phyloP scores from a whole-genome alignment of 768 basidiomycete genomes.

The Xerocomellus intermedius region DNA sequence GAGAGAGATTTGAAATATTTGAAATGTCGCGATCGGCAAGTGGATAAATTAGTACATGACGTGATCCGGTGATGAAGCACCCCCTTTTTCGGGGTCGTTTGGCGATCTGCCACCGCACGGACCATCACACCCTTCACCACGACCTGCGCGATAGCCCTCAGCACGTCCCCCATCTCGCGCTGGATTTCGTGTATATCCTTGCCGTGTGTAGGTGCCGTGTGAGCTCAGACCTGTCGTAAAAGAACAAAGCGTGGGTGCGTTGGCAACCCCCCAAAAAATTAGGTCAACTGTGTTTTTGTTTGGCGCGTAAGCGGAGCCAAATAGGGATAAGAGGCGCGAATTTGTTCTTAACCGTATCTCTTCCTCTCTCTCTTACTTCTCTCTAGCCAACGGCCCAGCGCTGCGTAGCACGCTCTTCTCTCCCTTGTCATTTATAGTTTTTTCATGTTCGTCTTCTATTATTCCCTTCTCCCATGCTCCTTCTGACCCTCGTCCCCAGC shows the following conservation, averaged over 20 bases:
- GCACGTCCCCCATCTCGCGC: neutral
- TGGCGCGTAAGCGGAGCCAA: conserved; percentile 41
- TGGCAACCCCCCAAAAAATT: conserved; percentile 21
- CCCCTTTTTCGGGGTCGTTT: conserved; percentile 14
- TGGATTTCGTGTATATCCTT: neutral
- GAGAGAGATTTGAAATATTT: conserved; percentile 13
- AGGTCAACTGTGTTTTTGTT: conserved; percentile 38
- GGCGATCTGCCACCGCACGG: conserved; percentile 33
- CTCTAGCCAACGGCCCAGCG: conserved; percentile 48
- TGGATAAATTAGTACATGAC: conserved; percentile 30
- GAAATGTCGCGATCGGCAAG: conserved; percentile 31
- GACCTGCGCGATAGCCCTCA: neutral
- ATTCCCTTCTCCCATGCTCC: neutral
- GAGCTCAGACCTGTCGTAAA: conserved; percentile 4
- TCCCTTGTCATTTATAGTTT: conserved; percentile 57
- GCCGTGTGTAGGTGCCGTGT: conserved; percentile 4
- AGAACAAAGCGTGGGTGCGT: conserved; percentile 6
- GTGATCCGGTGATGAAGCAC: conserved; percentile 30
- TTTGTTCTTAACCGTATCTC: conserved; percentile 38
- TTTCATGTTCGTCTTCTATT: conserved; percentile 41
- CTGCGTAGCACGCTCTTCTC: conserved; percentile 59
- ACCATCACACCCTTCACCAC: conserved; percentile 9
- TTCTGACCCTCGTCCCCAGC: conserved; percentile 36
- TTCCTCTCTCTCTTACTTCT: conserved; percentile 59
- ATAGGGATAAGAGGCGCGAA: conserved; percentile 41